A percentile compares a stretch with the other conserved stretches of the same genome.
phyloP scores from a whole-genome alignment of 2,329 filamentous ascomycete species.

The Xylariomycetidae sp. region DNA sequence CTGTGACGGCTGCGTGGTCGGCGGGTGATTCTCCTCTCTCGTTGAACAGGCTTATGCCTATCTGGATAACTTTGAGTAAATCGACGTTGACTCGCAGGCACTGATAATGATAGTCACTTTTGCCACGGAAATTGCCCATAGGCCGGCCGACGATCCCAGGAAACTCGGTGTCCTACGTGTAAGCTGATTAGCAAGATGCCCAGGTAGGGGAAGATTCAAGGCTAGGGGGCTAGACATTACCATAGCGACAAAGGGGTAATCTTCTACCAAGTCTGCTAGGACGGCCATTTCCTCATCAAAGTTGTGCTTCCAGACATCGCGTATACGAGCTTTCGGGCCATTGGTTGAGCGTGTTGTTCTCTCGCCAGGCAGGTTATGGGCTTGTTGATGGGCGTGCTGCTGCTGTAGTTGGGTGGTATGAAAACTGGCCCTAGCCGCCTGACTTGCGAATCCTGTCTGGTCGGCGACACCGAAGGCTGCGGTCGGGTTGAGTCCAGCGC shows the following conservation, averaged over 20 bases:
- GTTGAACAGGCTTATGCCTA: constrained; percentile 91
- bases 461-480: constrained; percentile 52
- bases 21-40: constrained; percentile 84
- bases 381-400: constrained; percentile 48
- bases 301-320: constrained; percentile 94
- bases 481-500: constrained; percentile 46
- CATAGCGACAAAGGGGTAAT: constrained; percentile 97
- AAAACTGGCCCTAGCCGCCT: constrained; percentile 85
- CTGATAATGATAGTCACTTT: constrained; percentile 98
- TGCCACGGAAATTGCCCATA: constrained; percentile 90
- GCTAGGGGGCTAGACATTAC: constrained; percentile 46
- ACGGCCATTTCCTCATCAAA: constrained; percentile 85
- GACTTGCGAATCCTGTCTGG: constrained; percentile 73
- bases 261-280: constrained; percentile 77
- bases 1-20: constrained; percentile 52
- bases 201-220: constrained; percentile 1
- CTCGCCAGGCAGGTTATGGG: constrained; percentile 30
- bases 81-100: constrained; percentile 96
- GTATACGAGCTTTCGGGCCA: constrained; percentile 71
- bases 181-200: constrained; percentile 11
- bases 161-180: constrained; percentile 84
- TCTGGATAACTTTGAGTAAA: constrained; percentile 93
- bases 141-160: constrained; percentile 95
- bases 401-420: constrained; percentile 59
- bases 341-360: constrained; percentile 36